Evolutionary conservation across 768 basidiomycete genomes (phyloP).

Genomic region (Asterophora lycoperdoides): DNA sequence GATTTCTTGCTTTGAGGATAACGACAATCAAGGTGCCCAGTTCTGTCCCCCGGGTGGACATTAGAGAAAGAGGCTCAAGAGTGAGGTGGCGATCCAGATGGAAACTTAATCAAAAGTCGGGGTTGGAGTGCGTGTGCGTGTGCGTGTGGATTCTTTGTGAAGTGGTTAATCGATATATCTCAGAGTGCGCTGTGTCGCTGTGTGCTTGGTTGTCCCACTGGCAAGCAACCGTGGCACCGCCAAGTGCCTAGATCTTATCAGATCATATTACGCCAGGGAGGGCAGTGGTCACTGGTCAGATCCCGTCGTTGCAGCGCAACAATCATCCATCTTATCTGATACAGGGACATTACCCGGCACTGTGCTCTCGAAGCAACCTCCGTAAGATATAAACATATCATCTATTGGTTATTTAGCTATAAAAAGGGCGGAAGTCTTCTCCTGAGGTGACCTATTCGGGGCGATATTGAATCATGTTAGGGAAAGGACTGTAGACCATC

Average conservation of each 20-base stretch:
- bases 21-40: conserved; percentile 84
- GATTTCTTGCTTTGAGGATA: conserved; percentile 78
- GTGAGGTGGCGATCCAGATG: no score
- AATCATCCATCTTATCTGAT: conserved; percentile 13
- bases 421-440: background rate
- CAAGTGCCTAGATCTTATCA: conserved; percentile 3
- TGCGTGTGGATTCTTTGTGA: background rate
- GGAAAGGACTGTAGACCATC: conserved; percentile 50
- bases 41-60: conserved; percentile 38
- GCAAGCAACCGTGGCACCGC: background rate
- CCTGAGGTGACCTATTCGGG: conserved; percentile 16
- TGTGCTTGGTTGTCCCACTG: background rate
- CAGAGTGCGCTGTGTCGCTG: background rate
- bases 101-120: background rate
- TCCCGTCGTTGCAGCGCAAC: background rate
- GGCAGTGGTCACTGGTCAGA: background rate
- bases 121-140: no score
- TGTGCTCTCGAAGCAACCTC: no score
- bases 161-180: conserved; percentile 1
- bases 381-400: no score
- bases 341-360: background rate
- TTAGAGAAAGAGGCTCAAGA: conserved; percentile 9
- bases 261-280: background rate
- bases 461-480: conserved; percentile 51
- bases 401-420: background rate